These are phyloP conservation scores for Aeschynomene evenia DNA, from an alignment of 306 rosid genomes.

Conservation along the genomic window DNA sequence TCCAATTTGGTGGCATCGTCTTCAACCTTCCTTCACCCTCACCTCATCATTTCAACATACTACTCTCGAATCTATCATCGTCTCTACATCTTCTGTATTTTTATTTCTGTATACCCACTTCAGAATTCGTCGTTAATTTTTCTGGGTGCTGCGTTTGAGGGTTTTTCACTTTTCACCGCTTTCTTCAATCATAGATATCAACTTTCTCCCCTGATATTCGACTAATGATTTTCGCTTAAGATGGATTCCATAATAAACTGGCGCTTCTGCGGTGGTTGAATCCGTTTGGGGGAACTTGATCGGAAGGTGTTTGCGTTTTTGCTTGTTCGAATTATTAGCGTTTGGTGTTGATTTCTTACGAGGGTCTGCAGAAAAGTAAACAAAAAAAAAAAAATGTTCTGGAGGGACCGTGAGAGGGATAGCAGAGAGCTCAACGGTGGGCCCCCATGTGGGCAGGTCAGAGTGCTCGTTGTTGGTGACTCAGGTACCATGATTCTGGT, in stretches of 20 bases:
- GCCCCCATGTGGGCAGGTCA: conserved; percentile 85
- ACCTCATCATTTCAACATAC: not conserved
- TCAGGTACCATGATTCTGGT: conserved; percentile 61
- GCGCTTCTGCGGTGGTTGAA: conserved; percentile 37
- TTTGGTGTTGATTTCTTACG: conserved; percentile 19
- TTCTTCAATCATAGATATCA: conserved; percentile 22
- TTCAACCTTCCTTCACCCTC: not conserved
- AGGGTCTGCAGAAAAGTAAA: not conserved
- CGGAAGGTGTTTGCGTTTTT: conserved; percentile 16
- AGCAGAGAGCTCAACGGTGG: conserved; percentile 70
- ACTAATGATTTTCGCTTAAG: conserved; percentile 24
- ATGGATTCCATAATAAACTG: conserved; percentile 48
- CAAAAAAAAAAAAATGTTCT: conserved; percentile 63
- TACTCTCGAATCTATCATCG: not conserved
- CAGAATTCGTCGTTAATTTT: not conserved
- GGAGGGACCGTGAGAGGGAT: conserved; percentile 91
- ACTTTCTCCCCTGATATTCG: conserved; percentile 37
- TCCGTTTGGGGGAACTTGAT: conserved; percentile 56
- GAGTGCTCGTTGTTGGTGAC: conserved; percentile 97
- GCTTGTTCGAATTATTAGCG: not conserved
- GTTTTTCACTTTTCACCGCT: not conserved
- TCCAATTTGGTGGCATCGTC: not conserved
- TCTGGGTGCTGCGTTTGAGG: not conserved
- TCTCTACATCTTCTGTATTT: no score
- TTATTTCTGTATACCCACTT: not conserved